Evolutionary conservation across 1,284 basidiomycete genomes (phyloP), one percentile per base, ranked within the genome.

Genomic region (Pseudozyma hubeiensis): DNA sequence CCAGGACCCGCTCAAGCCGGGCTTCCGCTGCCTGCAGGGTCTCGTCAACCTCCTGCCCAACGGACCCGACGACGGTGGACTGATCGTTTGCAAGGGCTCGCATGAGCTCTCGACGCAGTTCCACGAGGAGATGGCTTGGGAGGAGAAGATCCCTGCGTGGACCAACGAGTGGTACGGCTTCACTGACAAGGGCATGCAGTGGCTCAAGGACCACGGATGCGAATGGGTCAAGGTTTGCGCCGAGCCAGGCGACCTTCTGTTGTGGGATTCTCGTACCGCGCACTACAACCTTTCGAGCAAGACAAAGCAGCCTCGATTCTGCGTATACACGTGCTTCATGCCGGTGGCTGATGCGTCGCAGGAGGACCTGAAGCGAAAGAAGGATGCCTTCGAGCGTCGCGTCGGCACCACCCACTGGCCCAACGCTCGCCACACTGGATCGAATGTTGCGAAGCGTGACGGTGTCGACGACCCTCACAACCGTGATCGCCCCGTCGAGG

Each of bases 171-270:
- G 74, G 51, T 85, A 84, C 70, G 56, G 58, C 43, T 85, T 83
- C 70, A 75, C 76, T 5, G 35, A 58, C 9, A 59, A 53, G 9
- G 79, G 77, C 14, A 62, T 74, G 59, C 63, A 75, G 41, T 84
- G 83, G 83, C 78, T 80, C 56, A 54, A 56, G n/a, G 64, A 66
- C 6, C 64, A 72, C 14, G 83, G 81, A 2, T 80, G 76, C 55
- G 68, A 77, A 52, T 78, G 74, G 67, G 62, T 77, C 19, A 81
- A 83, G 45, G 77, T 81, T 5, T 60, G 67, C 45, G 54, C 77
- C 13, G 62, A 77, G 10, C 81, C 82, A 0, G 83, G 83, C 14
- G 83, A 84, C 57, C 62, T 83, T 19, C 53, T 83, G 92, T 88
- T 59, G 7, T 54, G 63, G 57, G 63, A 61, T 34, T 50, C 46